Percentiles rank a stretch among this genome's conserved stretches.
phyloP scores from a whole-genome alignment of 148 eudicot species.

The Arbutus unedo region DNA sequence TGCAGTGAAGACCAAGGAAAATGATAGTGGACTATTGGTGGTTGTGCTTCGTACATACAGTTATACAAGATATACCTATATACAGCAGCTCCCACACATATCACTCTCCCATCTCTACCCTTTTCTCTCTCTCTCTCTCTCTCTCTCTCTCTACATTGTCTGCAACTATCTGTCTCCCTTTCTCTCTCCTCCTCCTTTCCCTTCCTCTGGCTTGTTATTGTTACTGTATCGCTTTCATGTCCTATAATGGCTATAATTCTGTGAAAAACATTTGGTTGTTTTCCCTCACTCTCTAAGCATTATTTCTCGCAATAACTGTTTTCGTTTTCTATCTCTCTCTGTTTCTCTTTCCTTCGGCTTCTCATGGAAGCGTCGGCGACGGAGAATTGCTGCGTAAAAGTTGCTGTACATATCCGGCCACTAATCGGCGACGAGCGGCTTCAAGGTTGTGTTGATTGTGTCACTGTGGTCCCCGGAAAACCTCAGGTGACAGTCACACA shows the following conservation, averaged over 20 bases:
- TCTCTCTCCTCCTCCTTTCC: slow-evolving; percentile 1
- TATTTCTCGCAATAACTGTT: slow-evolving; percentile 4
- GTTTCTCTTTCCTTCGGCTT: slow-evolving; percentile 13
- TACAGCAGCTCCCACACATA: neutral
- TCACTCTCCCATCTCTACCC: neutral
- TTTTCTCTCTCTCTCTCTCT: slow-evolving; percentile 21
- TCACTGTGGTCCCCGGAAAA: slow-evolving; percentile 62
- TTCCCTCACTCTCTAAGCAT: neutral
- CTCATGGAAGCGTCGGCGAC: slow-evolving; percentile 43
- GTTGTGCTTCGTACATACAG: slow-evolving; percentile 15
- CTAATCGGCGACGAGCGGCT: slow-evolving; percentile 85
- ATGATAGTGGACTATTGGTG: slow-evolving; percentile 22
- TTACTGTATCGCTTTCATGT: slow-evolving; percentile 37
- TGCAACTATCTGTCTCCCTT: slow-evolving; percentile 21
- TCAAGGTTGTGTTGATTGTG: slow-evolving; percentile 94
- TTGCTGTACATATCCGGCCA: slow-evolving; percentile 87
- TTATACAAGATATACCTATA: neutral
- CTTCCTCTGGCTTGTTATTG: slow-evolving; percentile 22
- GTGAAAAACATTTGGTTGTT: slow-evolving; percentile 8
- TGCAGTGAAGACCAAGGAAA: slow-evolving; percentile 35
- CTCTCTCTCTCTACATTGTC: slow-evolving; percentile 16
- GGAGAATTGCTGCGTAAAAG: slow-evolving; percentile 90
- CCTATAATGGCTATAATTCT: slow-evolving; percentile 20
- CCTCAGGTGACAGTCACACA: slow-evolving; percentile 61
- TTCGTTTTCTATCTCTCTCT: slow-evolving; percentile 10